Percentiles rank a stretch among this genome's conserved stretches.
phyloP scores from a whole-genome alignment of 2,329 filamentous ascomycete genomes.

The Sarocladium kiliense region DNA sequence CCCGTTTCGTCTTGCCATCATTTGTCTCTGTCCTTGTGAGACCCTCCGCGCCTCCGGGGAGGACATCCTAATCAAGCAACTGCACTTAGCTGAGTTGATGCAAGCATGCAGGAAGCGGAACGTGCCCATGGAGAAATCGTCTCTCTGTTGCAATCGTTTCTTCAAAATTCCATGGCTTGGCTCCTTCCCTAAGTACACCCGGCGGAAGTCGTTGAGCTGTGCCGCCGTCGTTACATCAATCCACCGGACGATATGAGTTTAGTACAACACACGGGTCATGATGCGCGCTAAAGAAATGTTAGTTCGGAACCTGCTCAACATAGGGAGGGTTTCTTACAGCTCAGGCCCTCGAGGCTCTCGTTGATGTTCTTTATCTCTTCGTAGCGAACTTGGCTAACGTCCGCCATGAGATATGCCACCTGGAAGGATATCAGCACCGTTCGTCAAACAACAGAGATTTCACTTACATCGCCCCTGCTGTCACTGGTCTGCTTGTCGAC shows the following conservation, averaged over 20 bases:
- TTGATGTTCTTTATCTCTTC: constrained; percentile 82
- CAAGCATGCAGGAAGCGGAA: too few relatives aligned
- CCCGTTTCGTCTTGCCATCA: too few relatives aligned
- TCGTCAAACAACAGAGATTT: background rate
- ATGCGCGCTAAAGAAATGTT: constrained; percentile 32
- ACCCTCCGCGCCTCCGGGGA: too few relatives aligned
- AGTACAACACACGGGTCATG: constrained; percentile 43
- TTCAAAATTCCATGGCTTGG: too few relatives aligned
- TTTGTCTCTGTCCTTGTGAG: too few relatives aligned
- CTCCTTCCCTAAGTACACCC: too few relatives aligned
- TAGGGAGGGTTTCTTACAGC: constrained; percentile 51
- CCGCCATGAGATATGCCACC: constrained; percentile 95
- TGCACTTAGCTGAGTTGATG: too few relatives aligned
- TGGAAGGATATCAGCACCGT: constrained; percentile 21
- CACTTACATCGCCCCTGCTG: constrained; percentile 75
- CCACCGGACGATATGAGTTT: constrained; percentile 9
- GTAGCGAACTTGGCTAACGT: constrained; percentile 81
- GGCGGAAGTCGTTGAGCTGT: too few relatives aligned
- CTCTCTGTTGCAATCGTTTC: background rate
- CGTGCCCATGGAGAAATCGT: too few relatives aligned
- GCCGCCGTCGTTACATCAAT: too few relatives aligned
- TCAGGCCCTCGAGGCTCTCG: constrained; percentile 73
- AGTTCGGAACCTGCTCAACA: background rate
- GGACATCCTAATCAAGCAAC: too few relatives aligned
- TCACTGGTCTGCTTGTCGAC: constrained; percentile 99